phyloP scores from a whole-genome alignment of 2,329 filamentous ascomycete genomes.

The Truncatella angustata region DNA sequence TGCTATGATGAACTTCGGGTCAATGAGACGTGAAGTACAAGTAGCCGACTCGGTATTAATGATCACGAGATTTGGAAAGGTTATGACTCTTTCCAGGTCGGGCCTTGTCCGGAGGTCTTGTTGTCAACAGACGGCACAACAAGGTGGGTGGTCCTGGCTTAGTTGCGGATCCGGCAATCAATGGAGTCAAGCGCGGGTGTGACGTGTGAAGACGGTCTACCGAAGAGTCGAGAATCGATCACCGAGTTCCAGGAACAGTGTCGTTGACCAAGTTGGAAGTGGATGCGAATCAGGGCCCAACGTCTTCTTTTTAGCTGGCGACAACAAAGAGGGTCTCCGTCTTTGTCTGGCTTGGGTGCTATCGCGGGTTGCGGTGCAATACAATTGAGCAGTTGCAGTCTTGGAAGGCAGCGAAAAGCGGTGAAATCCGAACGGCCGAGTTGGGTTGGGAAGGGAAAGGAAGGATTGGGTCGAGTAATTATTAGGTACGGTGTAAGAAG shows the following conservation, averaged over 20 bases:
- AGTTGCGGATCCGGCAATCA: constrained; percentile 27
- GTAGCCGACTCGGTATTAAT: constrained; percentile 34
- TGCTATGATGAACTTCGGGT: background rate
- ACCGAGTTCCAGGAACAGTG: background rate
- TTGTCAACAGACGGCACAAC: constrained; percentile 18
- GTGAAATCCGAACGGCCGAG: background rate
- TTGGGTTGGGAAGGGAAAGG: no score
- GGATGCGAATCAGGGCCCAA: constrained; percentile 3
- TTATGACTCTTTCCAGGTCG: constrained; percentile 44
- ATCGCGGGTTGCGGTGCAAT: background rate
- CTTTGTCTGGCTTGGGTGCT: background rate
- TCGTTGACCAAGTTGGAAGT: background rate
- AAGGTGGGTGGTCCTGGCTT: constrained; percentile 21
- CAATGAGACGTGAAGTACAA: constrained; percentile 23
- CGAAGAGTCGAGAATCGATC: constrained; percentile 15
- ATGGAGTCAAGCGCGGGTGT: constrained; percentile 27
- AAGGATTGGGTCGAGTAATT: constrained; percentile 22
- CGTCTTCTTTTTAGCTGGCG: background rate
- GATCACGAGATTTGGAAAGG: constrained; percentile 32
- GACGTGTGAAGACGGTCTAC: constrained; percentile 26
- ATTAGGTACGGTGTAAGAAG: constrained; percentile 25
- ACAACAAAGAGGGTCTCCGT: background rate
- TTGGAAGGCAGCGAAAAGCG: background rate
- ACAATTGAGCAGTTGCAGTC: background rate
- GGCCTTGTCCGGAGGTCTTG: constrained; percentile 20